phyloP scores from a whole-genome alignment of 2,329 filamentous ascomycete species.

The Nemania sp. region DNA sequence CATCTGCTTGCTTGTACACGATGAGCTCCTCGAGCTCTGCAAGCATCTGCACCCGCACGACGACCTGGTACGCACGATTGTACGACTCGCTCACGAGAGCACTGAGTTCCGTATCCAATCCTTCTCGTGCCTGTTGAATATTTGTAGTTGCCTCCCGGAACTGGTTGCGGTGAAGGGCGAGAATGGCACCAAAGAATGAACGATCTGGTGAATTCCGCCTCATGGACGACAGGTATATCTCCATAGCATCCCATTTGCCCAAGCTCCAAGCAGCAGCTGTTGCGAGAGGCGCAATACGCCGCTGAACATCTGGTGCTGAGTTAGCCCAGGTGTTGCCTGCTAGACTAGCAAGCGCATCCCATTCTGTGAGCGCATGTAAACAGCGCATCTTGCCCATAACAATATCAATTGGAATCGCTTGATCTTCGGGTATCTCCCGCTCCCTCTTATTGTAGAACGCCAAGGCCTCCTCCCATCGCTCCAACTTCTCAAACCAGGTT shows the following conservation, averaged over 20 bases:
- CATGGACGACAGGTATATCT: conserved; percentile 94
- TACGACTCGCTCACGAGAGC: conserved; percentile 98
- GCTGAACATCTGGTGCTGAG: conserved; percentile 83
- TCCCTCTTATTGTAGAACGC: conserved; percentile 90
- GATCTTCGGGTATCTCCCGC: conserved; percentile 62
- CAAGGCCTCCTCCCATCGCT: conserved; percentile 96
- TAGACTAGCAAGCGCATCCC: conserved; percentile 87
- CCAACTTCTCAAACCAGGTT: conserved; percentile 98
- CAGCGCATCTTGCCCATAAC: conserved; percentile 99
- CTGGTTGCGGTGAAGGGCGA: conserved; percentile 92
- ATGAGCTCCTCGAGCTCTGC: conserved; percentile 98
- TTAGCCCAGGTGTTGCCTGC: conserved; percentile 94
- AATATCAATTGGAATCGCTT: conserved; percentile 77
- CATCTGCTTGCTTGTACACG: conserved; percentile 92
- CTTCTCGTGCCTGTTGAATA: conserved; percentile 90
- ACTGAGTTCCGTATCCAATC: conserved; percentile 92
- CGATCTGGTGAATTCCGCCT: conserved; percentile 91
- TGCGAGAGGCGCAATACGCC: conserved; percentile 88
- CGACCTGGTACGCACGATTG: conserved; percentile 95
- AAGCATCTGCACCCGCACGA: conserved; percentile 98
- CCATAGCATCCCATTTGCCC: conserved; percentile 97
- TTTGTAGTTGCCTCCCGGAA: conserved; percentile 89
- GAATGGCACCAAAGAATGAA: conserved; percentile 96
- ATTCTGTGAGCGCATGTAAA: conserved; percentile 94
- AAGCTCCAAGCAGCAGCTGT: conserved; percentile 96